Evolutionary conservation across 1,284 basidiomycete species (phyloP), one percentile per base, ranked within the genome.

Genomic region (Apiotrichum sp.): DNA sequence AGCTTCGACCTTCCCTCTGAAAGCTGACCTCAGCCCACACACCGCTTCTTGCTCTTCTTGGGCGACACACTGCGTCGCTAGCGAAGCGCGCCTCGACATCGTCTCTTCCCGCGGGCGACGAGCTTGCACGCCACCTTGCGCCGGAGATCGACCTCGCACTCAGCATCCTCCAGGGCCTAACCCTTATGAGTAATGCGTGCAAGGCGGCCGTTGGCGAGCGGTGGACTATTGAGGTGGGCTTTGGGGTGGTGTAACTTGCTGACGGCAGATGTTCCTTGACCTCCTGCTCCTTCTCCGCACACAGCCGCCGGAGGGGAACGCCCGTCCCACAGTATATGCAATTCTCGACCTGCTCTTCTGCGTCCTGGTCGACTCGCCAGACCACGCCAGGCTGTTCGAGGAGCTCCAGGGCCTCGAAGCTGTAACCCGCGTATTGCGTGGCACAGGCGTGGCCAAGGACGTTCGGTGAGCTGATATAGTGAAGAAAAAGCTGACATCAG

Each of bases 321-420:
- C 10, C 8, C 65, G 42, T 46, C 70, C 69, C 2, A 72, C 86
- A 13, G 79, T 82, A 0, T 86, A 86, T 11, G 78, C 81, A 6
- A 78, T 89, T 1, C 77, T 95, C 16, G 91, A 95, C 65, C 88
- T 89, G 0, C 74, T 95, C 3, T 79, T 91, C 31, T 90, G 88
- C 64, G 80, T 91, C 29, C 79, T 95, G 5, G 91, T 93, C 9
- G 91, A 93, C 70, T 84, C 86, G 1, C 81, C 88, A 0, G 65
- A 74, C 5, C 83, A 88, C 4, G 74, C 91, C 5, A 82, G 91
- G 16, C 78, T 78, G 0, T 93, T 93, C 60, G 91, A 95, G 74
- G 80, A 82, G 22, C 78, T 80, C 31, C 82, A 80, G 47, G 91
- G 91, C 1, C 80, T 91, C 1, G 88, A 89, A 64, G 81, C 82